These are phyloP conservation scores for Corchorus olitorius DNA, from an alignment of 345 rosid genomes.

Conservation along the genomic window DNA sequence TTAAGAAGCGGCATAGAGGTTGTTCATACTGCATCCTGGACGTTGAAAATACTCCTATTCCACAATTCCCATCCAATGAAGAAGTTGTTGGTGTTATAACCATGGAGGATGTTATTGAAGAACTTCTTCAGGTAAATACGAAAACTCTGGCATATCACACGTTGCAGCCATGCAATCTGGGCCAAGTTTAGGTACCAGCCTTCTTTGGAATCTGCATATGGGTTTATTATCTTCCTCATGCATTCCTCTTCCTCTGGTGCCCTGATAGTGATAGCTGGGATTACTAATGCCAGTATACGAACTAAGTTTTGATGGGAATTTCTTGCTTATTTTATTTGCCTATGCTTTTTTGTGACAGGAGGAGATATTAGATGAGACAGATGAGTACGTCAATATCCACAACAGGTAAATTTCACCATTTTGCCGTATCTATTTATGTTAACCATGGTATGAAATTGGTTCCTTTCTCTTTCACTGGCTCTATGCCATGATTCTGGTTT, in stretches of 20 bases:
- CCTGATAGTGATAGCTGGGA: neutral
- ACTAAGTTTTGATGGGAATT: neutral
- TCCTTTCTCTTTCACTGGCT: neutral
- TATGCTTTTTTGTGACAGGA: constrained; percentile 52
- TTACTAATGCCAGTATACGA: neutral
- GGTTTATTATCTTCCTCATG: neutral
- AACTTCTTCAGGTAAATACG: constrained; percentile 84
- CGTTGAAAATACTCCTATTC: constrained; percentile 67
- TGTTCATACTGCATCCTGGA: constrained; percentile 92
- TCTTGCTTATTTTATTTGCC: neutral
- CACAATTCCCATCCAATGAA: constrained; percentile 66
- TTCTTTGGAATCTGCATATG: neutral
- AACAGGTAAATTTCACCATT: constrained; percentile 47
- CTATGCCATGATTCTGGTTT: neutral
- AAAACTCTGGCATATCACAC: neutral
- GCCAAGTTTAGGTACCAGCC: constrained; percentile 1
- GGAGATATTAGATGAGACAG: constrained; percentile 97
- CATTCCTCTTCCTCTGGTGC: neutral
- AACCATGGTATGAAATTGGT: neutral
- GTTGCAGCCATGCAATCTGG: neutral
- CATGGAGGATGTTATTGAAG: constrained; percentile 98
- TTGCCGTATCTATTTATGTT: neutral
- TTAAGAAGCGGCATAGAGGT: constrained; percentile 85
- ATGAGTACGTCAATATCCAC: constrained; percentile 91
- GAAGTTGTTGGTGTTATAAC: constrained; percentile 89